phyloP scores from a whole-genome alignment of 768 basidiomycete species.

The Leccinum broughii region DNA sequence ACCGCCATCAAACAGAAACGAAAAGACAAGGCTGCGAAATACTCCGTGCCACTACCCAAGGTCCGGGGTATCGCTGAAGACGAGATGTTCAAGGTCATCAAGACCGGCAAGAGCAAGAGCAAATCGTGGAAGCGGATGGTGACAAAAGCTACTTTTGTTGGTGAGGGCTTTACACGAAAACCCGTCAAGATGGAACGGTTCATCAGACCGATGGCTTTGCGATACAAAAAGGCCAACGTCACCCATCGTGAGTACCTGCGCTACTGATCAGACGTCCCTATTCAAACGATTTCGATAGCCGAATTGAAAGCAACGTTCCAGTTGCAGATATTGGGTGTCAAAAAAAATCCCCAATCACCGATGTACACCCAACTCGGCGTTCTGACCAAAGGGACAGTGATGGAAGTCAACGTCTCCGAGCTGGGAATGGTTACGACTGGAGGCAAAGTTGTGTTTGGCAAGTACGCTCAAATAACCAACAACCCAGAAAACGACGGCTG shows the following conservation, averaged over 20 bases:
- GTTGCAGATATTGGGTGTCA: constrained; percentile 94
- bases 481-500: constrained; percentile 97
- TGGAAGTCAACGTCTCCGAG: constrained; percentile 99
- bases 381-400: constrained; percentile 96
- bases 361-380: constrained; percentile 97
- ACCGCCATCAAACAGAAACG: constrained; percentile 97
- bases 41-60: constrained; percentile 93
- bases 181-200: constrained; percentile 99
- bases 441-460: constrained; percentile 91
- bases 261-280: not conserved
- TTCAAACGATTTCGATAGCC: constrained; percentile 47
- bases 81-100: constrained; percentile 99
- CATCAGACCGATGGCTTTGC: constrained; percentile 94
- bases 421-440: constrained; percentile 96
- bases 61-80: constrained; percentile 98
- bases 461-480: constrained; percentile 93
- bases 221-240: constrained; percentile 98
- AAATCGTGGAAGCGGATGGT: constrained; percentile 99
- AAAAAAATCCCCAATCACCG: constrained; percentile 99
- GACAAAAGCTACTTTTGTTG: constrained; percentile 98
- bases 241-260: constrained; percentile 80
- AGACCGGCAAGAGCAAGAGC: constrained; percentile 93
- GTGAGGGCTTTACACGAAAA: constrained; percentile 96
- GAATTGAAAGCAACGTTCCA: constrained; percentile 99
- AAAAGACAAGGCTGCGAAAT: constrained; percentile 99